A percentile compares a stretch with the other conserved stretches of the same genome.
phyloP scores from a whole-genome alignment of 2,329 filamentous ascomycete genomes.

The Calonectria crousiana region DNA sequence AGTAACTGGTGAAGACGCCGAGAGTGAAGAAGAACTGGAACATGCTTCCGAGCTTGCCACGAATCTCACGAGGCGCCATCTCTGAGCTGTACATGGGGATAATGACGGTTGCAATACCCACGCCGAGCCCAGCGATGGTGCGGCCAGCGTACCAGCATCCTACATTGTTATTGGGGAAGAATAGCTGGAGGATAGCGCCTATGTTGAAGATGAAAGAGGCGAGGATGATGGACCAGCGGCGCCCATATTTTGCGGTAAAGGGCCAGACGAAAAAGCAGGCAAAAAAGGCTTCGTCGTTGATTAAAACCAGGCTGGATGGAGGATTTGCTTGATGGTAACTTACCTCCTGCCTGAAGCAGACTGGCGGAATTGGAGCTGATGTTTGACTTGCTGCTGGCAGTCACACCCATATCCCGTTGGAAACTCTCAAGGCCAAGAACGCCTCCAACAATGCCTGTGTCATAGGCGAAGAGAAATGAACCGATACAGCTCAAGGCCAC shows the following conservation, averaged over 20 bases:
- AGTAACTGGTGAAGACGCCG: conserved; percentile 56
- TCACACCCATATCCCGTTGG: conserved; percentile 52
- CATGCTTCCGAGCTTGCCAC: conserved; percentile 56
- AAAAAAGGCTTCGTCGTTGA: conserved; percentile 51
- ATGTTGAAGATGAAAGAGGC: conserved; percentile 58
- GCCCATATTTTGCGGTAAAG: conserved; percentile 55
- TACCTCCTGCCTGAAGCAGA: conserved; percentile 56
- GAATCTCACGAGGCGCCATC: conserved; percentile 60
- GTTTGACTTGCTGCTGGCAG: conserved; percentile 43
- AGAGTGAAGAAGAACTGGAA: conserved; percentile 61
- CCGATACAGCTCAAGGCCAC: conserved; percentile 53
- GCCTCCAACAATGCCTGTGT: conserved; percentile 58
- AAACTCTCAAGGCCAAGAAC: conserved; percentile 54
- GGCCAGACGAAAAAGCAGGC: conserved; percentile 58
- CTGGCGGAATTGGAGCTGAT: conserved; percentile 56
- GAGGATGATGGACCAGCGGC: conserved; percentile 54
- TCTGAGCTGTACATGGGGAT: conserved; percentile 61
- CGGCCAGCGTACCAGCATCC: conserved; percentile 54
- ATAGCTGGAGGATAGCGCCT: conserved; percentile 54
- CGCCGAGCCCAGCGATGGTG: conserved; percentile 50
- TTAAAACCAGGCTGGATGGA: background rate
- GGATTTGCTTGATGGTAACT: background rate
- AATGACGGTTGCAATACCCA: conserved; percentile 55
- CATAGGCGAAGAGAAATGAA: conserved; percentile 57
- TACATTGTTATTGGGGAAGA: conserved; percentile 51